Evolutionary conservation across 1,139 yeast species (phyloP).

Genomic region (Citeromyces hawaiiensis): DNA sequence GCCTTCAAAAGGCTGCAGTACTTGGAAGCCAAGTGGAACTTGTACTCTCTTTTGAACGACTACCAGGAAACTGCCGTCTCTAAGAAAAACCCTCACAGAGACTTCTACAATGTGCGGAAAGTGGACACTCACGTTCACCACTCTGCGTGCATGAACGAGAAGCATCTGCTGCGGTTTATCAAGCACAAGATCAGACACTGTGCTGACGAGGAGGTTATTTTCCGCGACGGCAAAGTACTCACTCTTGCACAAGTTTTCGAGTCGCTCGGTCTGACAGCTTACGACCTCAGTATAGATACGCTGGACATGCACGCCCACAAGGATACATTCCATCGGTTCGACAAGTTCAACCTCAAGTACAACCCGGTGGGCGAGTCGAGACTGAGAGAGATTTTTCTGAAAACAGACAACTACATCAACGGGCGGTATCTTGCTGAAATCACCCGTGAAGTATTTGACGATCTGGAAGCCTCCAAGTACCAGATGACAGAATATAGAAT

Average conservation of each 20-base stretch:
- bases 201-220: conserved; percentile 83
- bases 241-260: conserved; percentile 81
- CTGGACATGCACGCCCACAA: conserved; percentile 99
- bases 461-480: conserved; percentile 86
- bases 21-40: conserved; percentile 92
- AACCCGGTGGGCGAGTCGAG: conserved; percentile 98
- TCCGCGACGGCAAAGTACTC: conserved; percentile 85
- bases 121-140: conserved; percentile 99
- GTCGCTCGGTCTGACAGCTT: conserved; percentile 82
- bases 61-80: conserved; percentile 87
- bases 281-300: conserved; percentile 91
- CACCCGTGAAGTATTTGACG: conserved; percentile 86
- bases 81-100: conserved; percentile 83
- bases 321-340: conserved; percentile 95
- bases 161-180: conserved; percentile 86
- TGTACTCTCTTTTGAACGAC: conserved; percentile 77
- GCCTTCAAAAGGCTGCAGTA: conserved; percentile 90
- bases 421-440: conserved; percentile 89
- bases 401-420: conserved; percentile 84
- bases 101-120: conserved; percentile 93
- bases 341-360: conserved; percentile 92
- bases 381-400: conserved; percentile 85
- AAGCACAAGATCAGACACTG: conserved; percentile 75
- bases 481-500: conserved; percentile 96
- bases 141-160: conserved; percentile 98